Percentiles rank a stretch among this genome's conserved stretches.
Conservation (phyloP, 306 rosid genomes). For the Casuarina equisetifolia region DNA sequence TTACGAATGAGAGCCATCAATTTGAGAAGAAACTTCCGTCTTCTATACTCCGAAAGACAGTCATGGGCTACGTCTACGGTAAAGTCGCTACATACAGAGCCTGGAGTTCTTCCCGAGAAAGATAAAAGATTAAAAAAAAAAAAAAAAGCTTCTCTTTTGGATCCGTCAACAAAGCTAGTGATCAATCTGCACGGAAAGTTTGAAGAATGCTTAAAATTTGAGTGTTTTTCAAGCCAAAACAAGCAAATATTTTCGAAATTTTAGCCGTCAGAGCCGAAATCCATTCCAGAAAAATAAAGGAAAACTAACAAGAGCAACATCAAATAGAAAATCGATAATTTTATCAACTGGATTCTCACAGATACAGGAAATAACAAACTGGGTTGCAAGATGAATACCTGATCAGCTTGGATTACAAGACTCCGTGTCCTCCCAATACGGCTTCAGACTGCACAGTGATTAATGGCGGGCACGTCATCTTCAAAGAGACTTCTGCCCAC, state of each 20-base stretch:
- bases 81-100: conserved; percentile 1
- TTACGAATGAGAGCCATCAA: background rate
- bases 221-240: conserved; percentile 10
- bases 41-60: background rate
- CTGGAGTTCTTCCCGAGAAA: conserved; percentile 18
- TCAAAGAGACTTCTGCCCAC: background rate
- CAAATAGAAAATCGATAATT: background rate
- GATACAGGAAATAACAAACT: conserved; percentile 12
- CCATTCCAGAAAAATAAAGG: conserved; percentile 12
- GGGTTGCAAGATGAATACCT: conserved; percentile 33
- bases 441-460: conserved; percentile 11
- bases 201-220: background rate
- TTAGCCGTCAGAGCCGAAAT: background rate
- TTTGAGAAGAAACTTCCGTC: background rate
- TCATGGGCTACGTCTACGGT: conserved; percentile 5
- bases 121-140: conserved; percentile 7
- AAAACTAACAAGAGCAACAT: conserved; percentile 4
- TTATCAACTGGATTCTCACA: conserved; percentile 34
- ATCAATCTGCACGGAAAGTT: conserved; percentile 23
- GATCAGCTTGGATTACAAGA: conserved; percentile 21
- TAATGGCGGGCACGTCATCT: background rate
- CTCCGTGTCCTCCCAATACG: conserved; percentile 15
- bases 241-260: background rate
- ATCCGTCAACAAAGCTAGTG: conserved; percentile 27
- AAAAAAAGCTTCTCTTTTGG: conserved; percentile 13